Conservation (phyloP, 305 asterid genomes). For the Fraxinus latifolia region DNA sequence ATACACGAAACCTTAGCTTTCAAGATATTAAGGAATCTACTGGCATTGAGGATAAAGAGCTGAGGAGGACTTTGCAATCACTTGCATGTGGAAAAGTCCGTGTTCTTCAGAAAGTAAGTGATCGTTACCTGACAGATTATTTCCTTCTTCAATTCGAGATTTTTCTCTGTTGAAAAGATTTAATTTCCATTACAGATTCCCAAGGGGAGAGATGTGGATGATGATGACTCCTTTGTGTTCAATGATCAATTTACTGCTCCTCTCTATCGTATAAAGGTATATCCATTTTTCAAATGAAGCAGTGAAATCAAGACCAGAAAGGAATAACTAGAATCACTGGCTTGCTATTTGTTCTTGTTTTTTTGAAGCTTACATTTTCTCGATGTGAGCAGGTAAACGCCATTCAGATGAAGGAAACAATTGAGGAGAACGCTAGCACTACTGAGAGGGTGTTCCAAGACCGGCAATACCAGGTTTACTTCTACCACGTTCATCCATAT, state of each 20-base stretch:
- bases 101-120: slow-evolving; percentile 76
- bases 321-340: neutral
- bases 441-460: slow-evolving; percentile 97
- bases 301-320: neutral
- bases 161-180: slow-evolving; percentile 16
- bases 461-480: slow-evolving; percentile 91
- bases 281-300: neutral
- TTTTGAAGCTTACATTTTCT: slow-evolving; percentile 14
- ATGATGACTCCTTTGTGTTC: slow-evolving; percentile 66
- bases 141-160: slow-evolving; percentile 2
- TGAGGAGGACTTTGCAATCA: slow-evolving; percentile 88
- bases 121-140: slow-evolving; percentile 11
- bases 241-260: slow-evolving; percentile 87
- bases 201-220: slow-evolving; percentile 93
- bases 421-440: slow-evolving; percentile 93
- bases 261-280: slow-evolving; percentile 87
- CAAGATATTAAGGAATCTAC: slow-evolving; percentile 89
- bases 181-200: slow-evolving; percentile 59
- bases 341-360: neutral
- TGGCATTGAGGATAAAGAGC: slow-evolving; percentile 82
- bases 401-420: slow-evolving; percentile 96
- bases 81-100: slow-evolving; percentile 97
- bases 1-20: slow-evolving; percentile 70
- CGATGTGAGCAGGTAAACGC: slow-evolving; percentile 35
- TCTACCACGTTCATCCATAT: neutral